phyloP scores from a whole-genome alignment of 2,329 filamentous ascomycete species.

The Hymenoscyphus infarciens region DNA sequence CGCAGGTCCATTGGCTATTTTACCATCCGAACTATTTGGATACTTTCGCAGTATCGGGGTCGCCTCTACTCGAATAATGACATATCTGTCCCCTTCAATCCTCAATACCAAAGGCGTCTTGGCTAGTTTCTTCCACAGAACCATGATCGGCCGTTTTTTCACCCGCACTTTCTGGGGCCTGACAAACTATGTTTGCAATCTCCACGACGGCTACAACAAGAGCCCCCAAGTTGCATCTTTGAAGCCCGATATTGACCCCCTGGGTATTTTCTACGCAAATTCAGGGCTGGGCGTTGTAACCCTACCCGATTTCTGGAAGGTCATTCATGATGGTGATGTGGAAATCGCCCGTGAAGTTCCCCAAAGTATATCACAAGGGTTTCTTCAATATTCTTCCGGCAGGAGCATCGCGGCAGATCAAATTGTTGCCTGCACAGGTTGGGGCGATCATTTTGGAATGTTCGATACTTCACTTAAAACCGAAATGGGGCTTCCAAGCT shows the following conservation, averaged over 20 bases:
- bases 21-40: conserved; percentile 30
- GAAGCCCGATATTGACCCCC: background rate
- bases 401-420: conserved; percentile 24
- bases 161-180: conserved; percentile 23
- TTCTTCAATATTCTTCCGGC: conserved; percentile 17
- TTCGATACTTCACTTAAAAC: conserved; percentile 28
- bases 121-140: conserved; percentile 32
- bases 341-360: conserved; percentile 9
- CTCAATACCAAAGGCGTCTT: conserved; percentile 31
- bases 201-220: conserved; percentile 31
- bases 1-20: conserved; percentile 34
- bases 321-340: conserved; percentile 32
- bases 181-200: conserved; percentile 18
- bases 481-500: conserved; percentile 25
- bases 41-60: conserved; percentile 33
- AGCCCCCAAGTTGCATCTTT: background rate
- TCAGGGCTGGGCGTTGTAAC: conserved; percentile 35
- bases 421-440: conserved; percentile 34
- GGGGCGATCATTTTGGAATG: conserved; percentile 29
- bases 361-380: conserved; percentile 21
- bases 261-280: conserved; percentile 36
- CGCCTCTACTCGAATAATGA: conserved; percentile 29
- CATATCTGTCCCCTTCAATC: conserved; percentile 33
- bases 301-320: conserved; percentile 36
- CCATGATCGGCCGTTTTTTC: conserved; percentile 21